A percentile compares a stretch with the other conserved stretches of the same genome.
These are phyloP conservation scores for Dothideomycetes sp. DNA, from an alignment of 2,329 filamentous ascomycete species.

Conservation along the genomic window DNA sequence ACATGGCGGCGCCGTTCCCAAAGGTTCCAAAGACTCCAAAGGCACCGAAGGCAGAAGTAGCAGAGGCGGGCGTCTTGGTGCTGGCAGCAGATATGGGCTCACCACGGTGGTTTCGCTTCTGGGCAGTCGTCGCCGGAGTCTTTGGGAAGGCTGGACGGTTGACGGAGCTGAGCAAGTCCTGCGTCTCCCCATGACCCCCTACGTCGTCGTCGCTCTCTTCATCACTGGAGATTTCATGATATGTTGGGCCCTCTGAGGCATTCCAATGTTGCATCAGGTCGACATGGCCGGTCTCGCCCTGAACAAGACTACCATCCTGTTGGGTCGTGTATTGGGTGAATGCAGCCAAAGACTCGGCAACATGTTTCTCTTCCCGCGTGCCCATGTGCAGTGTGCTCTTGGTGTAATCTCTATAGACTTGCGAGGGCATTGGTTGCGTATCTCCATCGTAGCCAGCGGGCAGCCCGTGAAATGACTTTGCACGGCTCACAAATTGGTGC, in stretches of 20 bases:
- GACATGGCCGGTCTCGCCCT: constrained; percentile 21
- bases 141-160: constrained; percentile 21
- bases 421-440: constrained; percentile 35
- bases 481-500: constrained; percentile 10
- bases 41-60: constrained; percentile 11
- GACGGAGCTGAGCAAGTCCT: constrained; percentile 10
- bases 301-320: constrained; percentile 3
- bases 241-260: constrained; percentile 12
- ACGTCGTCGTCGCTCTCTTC: constrained; percentile 11
- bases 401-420: constrained; percentile 31
- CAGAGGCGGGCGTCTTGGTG: constrained; percentile 30
- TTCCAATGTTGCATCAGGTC: constrained; percentile 18
- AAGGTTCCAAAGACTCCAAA: too few species aligned
- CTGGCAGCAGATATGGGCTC: constrained; percentile 30
- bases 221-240: constrained; percentile 15
- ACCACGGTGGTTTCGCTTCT: constrained; percentile 27
- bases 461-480: constrained; percentile 25
- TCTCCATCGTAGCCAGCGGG: constrained; percentile 26
- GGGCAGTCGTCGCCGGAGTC: constrained; percentile 30
- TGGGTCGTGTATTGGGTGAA: constrained; percentile 7
- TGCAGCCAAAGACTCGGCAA: constrained; percentile 1
- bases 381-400: constrained; percentile 21
- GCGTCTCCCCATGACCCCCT: constrained; percentile 10
- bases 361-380: constrained; percentile 11
- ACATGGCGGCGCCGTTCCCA: constrained; percentile 25